A percentile compares a stretch with the other conserved stretches of the same genome.
Conservation (phyloP, 2,329 filamentous ascomycete species). For the Trichophyton rubrum region DNA sequence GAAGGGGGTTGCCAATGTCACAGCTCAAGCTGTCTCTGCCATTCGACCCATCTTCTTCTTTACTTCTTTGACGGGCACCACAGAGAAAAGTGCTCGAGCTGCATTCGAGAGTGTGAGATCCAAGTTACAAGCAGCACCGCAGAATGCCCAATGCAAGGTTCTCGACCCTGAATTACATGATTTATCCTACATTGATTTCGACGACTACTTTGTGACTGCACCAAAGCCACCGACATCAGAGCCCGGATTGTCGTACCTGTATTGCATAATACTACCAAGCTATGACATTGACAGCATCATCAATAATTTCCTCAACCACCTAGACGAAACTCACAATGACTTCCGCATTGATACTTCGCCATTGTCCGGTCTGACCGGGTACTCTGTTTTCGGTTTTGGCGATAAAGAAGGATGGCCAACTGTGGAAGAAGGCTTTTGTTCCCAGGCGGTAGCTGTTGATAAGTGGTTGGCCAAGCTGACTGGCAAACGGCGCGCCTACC, state of each 20-base stretch:
- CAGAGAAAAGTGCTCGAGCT: constrained; percentile 56
- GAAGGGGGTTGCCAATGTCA: constrained; percentile 6
- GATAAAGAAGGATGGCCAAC: constrained; percentile 87
- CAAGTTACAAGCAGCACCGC: constrained; percentile 22
- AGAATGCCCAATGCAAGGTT: constrained; percentile 20
- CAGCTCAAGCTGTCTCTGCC: neutral
- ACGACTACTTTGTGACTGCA: constrained; percentile 76
- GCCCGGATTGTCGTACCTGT: constrained; percentile 53
- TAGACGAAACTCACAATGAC: constrained; percentile 89
- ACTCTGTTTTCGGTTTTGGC: constrained; percentile 87
- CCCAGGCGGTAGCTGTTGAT: constrained; percentile 79
- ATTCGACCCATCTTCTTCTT: constrained; percentile 70
- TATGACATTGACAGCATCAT: constrained; percentile 94
- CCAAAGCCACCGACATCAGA: constrained; percentile 47
- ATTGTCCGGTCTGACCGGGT: constrained; percentile 63
- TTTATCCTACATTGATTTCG: constrained; percentile 75
- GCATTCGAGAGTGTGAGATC: constrained; percentile 46
- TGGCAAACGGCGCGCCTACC: constrained; percentile 71
- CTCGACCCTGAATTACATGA: constrained; percentile 57
- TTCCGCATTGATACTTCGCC: constrained; percentile 90
- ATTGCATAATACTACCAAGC: constrained; percentile 72
- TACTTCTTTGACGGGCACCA: constrained; percentile 75
- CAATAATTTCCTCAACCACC: constrained; percentile 72
- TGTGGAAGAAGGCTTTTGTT: constrained; percentile 82
- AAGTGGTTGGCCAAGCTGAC: constrained; percentile 97